These are phyloP conservation scores for Hamigera avellanea DNA, from an alignment of 495 filamentous ascomycete species.

Conservation along the genomic window DNA sequence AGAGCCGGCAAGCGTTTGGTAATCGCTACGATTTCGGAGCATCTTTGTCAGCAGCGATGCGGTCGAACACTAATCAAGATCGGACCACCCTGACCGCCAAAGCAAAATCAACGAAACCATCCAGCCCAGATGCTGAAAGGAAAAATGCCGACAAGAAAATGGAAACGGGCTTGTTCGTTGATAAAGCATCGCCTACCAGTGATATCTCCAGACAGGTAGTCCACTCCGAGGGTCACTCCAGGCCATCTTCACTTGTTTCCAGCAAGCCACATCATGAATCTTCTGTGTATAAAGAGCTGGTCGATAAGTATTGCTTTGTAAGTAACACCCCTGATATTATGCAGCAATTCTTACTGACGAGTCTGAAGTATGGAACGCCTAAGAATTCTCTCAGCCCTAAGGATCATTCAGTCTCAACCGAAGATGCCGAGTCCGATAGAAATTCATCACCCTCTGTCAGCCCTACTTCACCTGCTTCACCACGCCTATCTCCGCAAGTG, in stretches of 20 bases:
- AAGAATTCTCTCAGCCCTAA: no score
- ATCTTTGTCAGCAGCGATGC: slow-evolving; percentile 76
- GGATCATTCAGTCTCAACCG: slow-evolving; percentile 3
- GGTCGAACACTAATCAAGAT: slow-evolving; percentile 42
- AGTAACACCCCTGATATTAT: slow-evolving; percentile 34
- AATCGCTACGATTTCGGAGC: slow-evolving; percentile 90
- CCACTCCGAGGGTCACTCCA: slow-evolving; percentile 13
- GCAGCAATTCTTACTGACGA: neutral
- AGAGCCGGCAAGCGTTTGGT: slow-evolving; percentile 66
- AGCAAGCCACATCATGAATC: slow-evolving; percentile 66
- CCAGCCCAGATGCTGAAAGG: slow-evolving; percentile 1
- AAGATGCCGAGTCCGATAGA: slow-evolving; percentile 1
- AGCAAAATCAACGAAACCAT: slow-evolving; percentile 18
- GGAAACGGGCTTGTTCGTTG: slow-evolving; percentile 3
- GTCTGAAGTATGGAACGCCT: slow-evolving; percentile 36
- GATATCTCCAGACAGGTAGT: slow-evolving; percentile 6
- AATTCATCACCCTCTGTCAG: slow-evolving; percentile 5
- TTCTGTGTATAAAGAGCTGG: slow-evolving; percentile 79
- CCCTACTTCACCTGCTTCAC: slow-evolving; percentile 13
- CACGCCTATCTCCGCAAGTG: slow-evolving; percentile 7
- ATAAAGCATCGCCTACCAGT: slow-evolving; percentile 12
- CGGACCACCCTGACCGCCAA: slow-evolving; percentile 30
- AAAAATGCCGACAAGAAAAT: slow-evolving; percentile 7
- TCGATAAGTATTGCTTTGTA: slow-evolving; percentile 99
- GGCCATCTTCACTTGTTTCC: slow-evolving; percentile 38